Evolutionary conservation across 768 basidiomycete genomes (phyloP).

Genomic region (Tylopilus sp.): DNA sequence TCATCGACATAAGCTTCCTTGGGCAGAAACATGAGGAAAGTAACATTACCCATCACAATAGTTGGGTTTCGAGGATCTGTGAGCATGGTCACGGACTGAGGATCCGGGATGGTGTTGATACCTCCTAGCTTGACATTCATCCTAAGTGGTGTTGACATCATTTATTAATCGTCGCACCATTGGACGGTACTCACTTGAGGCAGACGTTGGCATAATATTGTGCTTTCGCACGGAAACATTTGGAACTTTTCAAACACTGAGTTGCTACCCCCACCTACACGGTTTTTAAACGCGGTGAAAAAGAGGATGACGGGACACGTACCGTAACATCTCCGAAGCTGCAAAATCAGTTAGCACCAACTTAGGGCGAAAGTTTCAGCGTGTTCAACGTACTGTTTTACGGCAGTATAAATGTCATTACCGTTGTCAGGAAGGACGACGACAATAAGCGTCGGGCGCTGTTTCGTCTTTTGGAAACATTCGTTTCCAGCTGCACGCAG

Average conservation of each 20-base stretch:
- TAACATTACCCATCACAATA: conserved; percentile 65
- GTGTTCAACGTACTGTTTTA: conserved; percentile 63
- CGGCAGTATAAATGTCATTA: conserved; percentile 70
- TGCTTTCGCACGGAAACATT: conserved; percentile 62
- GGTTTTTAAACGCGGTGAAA: not conserved
- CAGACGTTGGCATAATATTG: conserved; percentile 83
- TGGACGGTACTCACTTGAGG: conserved; percentile 55
- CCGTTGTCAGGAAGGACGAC: conserved; percentile 70
- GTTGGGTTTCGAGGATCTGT: conserved; percentile 72
- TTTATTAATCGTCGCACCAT: not conserved
- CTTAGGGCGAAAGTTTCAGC: not conserved
- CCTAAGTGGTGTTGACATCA: conserved; percentile 37
- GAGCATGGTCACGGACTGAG: conserved; percentile 58
- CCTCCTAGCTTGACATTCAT: conserved; percentile 85
- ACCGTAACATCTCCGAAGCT: conserved; percentile 73
- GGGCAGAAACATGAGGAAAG: not conserved
- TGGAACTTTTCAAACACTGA: conserved; percentile 68
- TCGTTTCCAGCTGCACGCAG: conserved; percentile 50
- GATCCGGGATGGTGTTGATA: conserved; percentile 75
- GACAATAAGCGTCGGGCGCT: conserved; percentile 56
- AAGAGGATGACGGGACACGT: conserved; percentile 13
- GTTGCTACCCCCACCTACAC: conserved; percentile 68
- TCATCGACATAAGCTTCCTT: conserved; percentile 1
- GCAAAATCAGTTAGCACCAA: conserved; percentile 5
- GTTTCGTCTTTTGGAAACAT: conserved; percentile 38